phyloP scores from a whole-genome alignment of 495 filamentous ascomycete genomes.

The Sphaerosporella brunnea region DNA sequence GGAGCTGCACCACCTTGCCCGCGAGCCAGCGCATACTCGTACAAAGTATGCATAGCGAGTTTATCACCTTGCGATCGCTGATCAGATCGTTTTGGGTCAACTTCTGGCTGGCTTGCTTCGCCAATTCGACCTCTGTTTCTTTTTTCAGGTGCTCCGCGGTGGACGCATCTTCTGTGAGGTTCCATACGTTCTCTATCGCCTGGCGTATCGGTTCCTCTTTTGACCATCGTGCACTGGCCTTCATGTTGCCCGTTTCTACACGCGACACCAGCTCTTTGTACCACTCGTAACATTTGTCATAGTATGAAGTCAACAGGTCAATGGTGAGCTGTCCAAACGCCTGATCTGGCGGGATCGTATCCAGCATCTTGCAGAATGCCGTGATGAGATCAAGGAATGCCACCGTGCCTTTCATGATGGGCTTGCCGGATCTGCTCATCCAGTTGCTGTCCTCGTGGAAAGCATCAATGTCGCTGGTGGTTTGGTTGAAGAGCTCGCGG shows the following conservation, averaged over 20 bases:
- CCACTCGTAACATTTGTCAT: slow-evolving; percentile 79
- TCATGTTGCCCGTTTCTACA: slow-evolving; percentile 11
- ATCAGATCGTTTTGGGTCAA: slow-evolving; percentile 57
- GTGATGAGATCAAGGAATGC: slow-evolving; percentile 74
- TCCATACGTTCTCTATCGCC: slow-evolving; percentile 17
- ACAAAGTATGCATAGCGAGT: slow-evolving; percentile 68
- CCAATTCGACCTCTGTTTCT: slow-evolving; percentile 23
- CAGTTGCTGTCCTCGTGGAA: slow-evolving; percentile 79
- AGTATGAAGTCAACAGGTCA: slow-evolving; percentile 73
- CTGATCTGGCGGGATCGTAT: slow-evolving; percentile 88
- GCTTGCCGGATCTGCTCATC: slow-evolving; percentile 54
- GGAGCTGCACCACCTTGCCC: slow-evolving; percentile 54
- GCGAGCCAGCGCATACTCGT: slow-evolving; percentile 98
- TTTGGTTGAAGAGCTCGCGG: slow-evolving; percentile 64
- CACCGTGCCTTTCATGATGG: slow-evolving; percentile 82
- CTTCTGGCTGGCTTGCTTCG: slow-evolving; percentile 45
- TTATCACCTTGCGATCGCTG: slow-evolving; percentile 67
- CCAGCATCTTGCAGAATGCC: slow-evolving; percentile 85
- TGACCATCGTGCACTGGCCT: slow-evolving; percentile 23
- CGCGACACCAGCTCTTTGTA: slow-evolving; percentile 41
- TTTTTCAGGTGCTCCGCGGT: slow-evolving; percentile 3
- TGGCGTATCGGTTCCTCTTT: slow-evolving; percentile 10
- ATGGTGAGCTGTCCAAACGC: slow-evolving; percentile 84
- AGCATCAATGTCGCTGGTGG: slow-evolving; percentile 66
- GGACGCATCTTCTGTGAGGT: neutral